Conservation (phyloP, 768 basidiomycete genomes). For the Hydnomerulius pinastri region DNA sequence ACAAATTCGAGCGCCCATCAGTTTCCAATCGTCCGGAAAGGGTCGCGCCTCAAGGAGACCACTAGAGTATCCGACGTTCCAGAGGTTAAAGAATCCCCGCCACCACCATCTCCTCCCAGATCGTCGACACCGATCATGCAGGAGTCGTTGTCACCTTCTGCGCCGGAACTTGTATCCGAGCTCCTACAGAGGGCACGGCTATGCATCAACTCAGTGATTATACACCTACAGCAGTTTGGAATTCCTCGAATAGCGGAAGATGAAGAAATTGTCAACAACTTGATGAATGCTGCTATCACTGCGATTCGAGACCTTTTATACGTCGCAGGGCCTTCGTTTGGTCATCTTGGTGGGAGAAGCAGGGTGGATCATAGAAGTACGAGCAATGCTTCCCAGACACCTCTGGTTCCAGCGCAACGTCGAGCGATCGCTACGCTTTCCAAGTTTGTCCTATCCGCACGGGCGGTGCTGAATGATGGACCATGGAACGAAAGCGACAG, state of each 20-base stretch:
- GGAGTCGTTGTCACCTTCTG: slow-evolving; percentile 50
- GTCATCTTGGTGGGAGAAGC: slow-evolving; percentile 51
- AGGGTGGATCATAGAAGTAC: slow-evolving; percentile 24
- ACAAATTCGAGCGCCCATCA: slow-evolving; percentile 1
- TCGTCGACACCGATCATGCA: slow-evolving; percentile 35
- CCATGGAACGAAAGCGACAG: slow-evolving; percentile 25
- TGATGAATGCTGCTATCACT: slow-evolving; percentile 60
- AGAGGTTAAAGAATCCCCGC: slow-evolving; percentile 1
- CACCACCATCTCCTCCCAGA: not conserved
- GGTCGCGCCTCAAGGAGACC: slow-evolving; percentile 7
- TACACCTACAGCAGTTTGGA: slow-evolving; percentile 54
- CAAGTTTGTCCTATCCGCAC: slow-evolving; percentile 82
- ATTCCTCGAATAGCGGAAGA: slow-evolving; percentile 51
- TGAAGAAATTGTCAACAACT: slow-evolving; percentile 57
- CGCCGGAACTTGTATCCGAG: slow-evolving; percentile 59
- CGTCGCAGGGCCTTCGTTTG: slow-evolving; percentile 55
- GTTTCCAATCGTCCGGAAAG: not conserved
- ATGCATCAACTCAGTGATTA: slow-evolving; percentile 61
- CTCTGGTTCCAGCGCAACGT: slow-evolving; percentile 75
- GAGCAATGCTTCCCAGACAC: slow-evolving; percentile 46
- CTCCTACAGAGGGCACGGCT: slow-evolving; percentile 56
- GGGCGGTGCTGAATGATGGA: slow-evolving; percentile 63
- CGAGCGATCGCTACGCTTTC: slow-evolving; percentile 87
- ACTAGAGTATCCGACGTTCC: slow-evolving; percentile 5
- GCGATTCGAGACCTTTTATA: slow-evolving; percentile 74